Conservation (phyloP, 2,329 filamentous ascomycete species). For the Mariannaea sp. region DNA sequence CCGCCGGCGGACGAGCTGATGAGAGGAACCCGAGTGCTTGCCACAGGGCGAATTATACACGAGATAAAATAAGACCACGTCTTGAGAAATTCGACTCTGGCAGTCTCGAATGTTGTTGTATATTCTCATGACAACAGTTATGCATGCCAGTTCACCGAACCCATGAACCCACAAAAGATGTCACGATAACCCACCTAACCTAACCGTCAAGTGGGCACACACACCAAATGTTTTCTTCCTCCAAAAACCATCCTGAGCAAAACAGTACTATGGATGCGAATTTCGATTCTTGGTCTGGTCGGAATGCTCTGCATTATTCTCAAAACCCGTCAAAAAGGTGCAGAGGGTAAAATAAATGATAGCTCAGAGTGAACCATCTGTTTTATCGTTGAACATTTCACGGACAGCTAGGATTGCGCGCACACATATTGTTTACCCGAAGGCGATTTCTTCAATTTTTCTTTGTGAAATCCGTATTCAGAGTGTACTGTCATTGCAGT, state of each 20-base stretch:
- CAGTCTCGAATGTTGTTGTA: too few relatives aligned
- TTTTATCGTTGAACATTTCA: too few relatives aligned
- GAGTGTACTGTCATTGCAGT: constrained; percentile 36
- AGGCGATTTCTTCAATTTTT: constrained; percentile 34
- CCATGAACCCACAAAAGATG: constrained; percentile 7
- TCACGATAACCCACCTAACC: background rate
- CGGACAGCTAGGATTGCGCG: too few relatives aligned
- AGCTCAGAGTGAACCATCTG: too few relatives aligned
- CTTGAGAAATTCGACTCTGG: background rate
- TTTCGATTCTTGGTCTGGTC: too few relatives aligned
- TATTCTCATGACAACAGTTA: background rate
- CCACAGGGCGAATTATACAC: constrained; percentile 16
- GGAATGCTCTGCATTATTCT: too few relatives aligned
- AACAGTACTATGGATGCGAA: too few relatives aligned
- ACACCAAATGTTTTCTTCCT: background rate
- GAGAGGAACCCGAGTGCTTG: constrained; percentile 10
- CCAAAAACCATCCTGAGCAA: background rate
- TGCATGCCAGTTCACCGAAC: background rate
- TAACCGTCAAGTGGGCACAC: background rate
- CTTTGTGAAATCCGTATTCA: constrained; percentile 35
- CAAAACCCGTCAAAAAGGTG: too few relatives aligned
- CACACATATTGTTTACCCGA: constrained; percentile 14
- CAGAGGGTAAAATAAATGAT: too few relatives aligned
- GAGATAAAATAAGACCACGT: constrained; percentile 1
- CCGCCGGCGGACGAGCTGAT: constrained; percentile 12